Evolutionary conservation across 768 basidiomycete genomes (phyloP).

Genomic region (Inosperma sp.): DNA sequence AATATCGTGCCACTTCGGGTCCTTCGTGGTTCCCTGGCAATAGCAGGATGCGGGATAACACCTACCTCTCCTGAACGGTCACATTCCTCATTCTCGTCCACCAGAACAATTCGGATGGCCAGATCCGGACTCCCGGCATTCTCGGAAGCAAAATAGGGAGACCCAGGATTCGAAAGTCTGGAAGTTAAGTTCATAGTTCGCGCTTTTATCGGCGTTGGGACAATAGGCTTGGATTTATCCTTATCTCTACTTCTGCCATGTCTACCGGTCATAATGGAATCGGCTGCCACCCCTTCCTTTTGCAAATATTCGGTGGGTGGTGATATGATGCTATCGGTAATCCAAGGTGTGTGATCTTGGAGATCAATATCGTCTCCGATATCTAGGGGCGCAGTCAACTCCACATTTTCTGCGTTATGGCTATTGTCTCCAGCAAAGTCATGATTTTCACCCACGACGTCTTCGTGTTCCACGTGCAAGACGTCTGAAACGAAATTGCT

Average conservation of each 20-base stretch:
- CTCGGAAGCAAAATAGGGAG: neutral
- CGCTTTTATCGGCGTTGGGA: no score
- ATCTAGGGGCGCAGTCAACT: slow-evolving; percentile 11
- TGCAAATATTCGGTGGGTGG: slow-evolving; percentile 30
- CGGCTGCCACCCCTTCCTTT: slow-evolving; percentile 9
- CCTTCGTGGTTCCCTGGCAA: neutral
- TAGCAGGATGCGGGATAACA: neutral
- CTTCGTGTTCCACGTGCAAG: no score
- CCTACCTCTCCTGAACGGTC: neutral
- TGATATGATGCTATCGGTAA: slow-evolving; percentile 42
- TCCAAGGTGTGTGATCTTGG: slow-evolving; percentile 27
- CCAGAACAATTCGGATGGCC: no score
- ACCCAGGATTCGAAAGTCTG: neutral
- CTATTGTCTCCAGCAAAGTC: slow-evolving; percentile 4
- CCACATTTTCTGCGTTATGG: slow-evolving; percentile 23
- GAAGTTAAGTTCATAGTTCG: no score
- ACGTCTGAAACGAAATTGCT: no score
- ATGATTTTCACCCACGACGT: no score
- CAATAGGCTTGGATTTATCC: neutral
- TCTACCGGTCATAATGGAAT: neutral
- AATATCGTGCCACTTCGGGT: slow-evolving; percentile 10
- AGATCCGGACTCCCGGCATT: neutral
- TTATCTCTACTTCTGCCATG: neutral
- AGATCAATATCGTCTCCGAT: neutral
- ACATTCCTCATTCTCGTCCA: no score